These are phyloP conservation scores for Mediolabrus comicus DNA, from an alignment of 108 stramenopile genomes.

Conservation along the genomic window DNA sequence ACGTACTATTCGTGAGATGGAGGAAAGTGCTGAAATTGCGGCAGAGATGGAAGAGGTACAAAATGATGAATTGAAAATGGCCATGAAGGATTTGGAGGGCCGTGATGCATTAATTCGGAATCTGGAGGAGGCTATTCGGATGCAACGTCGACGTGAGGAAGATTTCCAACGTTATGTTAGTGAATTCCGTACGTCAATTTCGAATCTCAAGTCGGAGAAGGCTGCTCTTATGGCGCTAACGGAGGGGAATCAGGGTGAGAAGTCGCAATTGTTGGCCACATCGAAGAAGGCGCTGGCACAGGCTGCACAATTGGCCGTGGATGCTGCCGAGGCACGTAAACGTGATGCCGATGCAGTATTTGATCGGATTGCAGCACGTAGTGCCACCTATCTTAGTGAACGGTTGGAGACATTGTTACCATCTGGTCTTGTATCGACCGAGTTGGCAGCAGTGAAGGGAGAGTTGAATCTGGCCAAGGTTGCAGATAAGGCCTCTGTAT, in stretches of 20 bases:
- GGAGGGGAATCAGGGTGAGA: constrained; percentile 75
- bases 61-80: constrained; percentile 75
- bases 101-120: constrained; percentile 76
- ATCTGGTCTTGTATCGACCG: constrained; percentile 50
- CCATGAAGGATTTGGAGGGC: constrained; percentile 77
- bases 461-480: constrained; percentile 76
- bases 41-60: constrained; percentile 93
- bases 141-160: constrained; percentile 87
- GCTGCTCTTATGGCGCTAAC: constrained; percentile 68
- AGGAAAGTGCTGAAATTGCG: constrained; percentile 86
- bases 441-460: constrained; percentile 79
- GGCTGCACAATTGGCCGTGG: constrained; percentile 74
- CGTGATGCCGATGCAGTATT: constrained; percentile 70
- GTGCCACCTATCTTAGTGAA: constrained; percentile 54
- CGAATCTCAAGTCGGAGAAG: constrained; percentile 80
- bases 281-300: constrained; percentile 83
- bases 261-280: constrained; percentile 59
- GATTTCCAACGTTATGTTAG: constrained; percentile 80
- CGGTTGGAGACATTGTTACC: constrained; percentile 73
- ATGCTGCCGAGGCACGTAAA: constrained; percentile 76
- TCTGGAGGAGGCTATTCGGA: constrained; percentile 88
- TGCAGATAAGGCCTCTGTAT: constrained; percentile 67
- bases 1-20: constrained; percentile 70
- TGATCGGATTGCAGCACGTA: constrained; percentile 62
- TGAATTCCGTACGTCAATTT: constrained; percentile 74